Percentiles rank a stretch among this genome's conserved stretches.
Conservation (phyloP, 1,284 basidiomycete genomes). For the Ceratobasidium sp. region DNA sequence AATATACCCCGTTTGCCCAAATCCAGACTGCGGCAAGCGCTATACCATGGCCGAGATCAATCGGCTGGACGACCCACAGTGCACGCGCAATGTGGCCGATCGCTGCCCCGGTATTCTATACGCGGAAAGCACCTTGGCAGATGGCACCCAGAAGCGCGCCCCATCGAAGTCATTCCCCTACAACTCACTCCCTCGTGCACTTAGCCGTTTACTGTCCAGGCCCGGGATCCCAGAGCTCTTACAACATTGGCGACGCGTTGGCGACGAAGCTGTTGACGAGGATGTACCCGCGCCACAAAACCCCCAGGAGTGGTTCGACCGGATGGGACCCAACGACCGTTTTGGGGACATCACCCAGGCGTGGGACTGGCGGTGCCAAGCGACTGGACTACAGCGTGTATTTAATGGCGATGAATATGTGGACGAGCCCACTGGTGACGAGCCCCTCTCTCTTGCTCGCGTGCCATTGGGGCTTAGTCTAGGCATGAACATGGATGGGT, state of each 20-base stretch:
- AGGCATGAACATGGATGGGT: constrained; percentile 6
- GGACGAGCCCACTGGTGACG: background rate
- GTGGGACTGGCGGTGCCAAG: background rate
- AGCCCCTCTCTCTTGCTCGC: background rate
- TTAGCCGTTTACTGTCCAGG: background rate
- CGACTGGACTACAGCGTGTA: background rate
- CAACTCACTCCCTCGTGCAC: background rate
- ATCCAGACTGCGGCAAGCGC: background rate
- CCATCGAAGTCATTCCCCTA: constrained; percentile 25
- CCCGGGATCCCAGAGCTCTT: background rate
- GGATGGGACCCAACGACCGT: background rate
- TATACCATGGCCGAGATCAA: background rate
- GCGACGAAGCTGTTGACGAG: background rate
- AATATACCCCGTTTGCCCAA: background rate
- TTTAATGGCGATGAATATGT: background rate
- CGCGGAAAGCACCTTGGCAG: background rate
- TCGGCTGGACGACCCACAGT: background rate
- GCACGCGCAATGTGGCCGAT: background rate
- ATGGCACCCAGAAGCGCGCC: constrained; percentile 3
- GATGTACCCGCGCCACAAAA: background rate
- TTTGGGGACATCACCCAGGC: background rate
- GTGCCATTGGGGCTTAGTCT: constrained; percentile 6
- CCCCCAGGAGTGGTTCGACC: background rate
- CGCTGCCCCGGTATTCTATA: constrained; percentile 3
- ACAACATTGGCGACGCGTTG: constrained; percentile 4